A percentile compares a stretch with the other conserved stretches of the same genome.
phyloP scores from a whole-genome alignment of 2,329 filamentous ascomycete species.

The Epichloe elymi region DNA sequence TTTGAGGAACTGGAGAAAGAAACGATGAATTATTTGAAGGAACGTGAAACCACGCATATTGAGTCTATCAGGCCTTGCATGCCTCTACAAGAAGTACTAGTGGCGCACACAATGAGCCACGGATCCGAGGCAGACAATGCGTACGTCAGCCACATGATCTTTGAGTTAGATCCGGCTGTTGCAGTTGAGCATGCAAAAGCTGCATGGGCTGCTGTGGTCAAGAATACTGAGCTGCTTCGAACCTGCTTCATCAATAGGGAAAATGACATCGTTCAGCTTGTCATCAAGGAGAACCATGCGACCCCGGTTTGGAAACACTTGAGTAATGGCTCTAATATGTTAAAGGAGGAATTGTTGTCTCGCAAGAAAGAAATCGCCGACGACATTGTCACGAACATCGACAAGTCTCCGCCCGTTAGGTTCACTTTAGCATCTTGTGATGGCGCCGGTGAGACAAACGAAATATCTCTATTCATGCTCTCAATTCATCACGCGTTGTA shows the following conservation, averaged over 20 bases:
- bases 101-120: constrained; percentile 21
- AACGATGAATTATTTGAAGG: background rate
- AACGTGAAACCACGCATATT: background rate
- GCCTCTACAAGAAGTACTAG: constrained; percentile 10
- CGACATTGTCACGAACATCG: background rate
- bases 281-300: constrained; percentile 9
- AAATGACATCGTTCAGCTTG: constrained; percentile 17
- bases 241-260: constrained; percentile 17
- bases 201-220: constrained; percentile 14
- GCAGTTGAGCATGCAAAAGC: constrained; percentile 9
- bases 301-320: background rate
- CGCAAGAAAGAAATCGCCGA: background rate
- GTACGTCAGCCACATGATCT: constrained; percentile 21
- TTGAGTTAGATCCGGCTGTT: constrained; percentile 13
- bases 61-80: constrained; percentile 8
- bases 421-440: constrained; percentile 9
- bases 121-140: constrained; percentile 14
- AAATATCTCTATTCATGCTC: constrained; percentile 15
- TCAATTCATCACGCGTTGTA: constrained; percentile 25
- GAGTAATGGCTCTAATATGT: no score
- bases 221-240: constrained; percentile 17
- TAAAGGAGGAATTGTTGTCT: background rate
- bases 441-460: background rate
- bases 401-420: background rate
- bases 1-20: background rate